phyloP scores from a whole-genome alignment of 306 rosid genomes.

The Quercus wislizeni region DNA sequence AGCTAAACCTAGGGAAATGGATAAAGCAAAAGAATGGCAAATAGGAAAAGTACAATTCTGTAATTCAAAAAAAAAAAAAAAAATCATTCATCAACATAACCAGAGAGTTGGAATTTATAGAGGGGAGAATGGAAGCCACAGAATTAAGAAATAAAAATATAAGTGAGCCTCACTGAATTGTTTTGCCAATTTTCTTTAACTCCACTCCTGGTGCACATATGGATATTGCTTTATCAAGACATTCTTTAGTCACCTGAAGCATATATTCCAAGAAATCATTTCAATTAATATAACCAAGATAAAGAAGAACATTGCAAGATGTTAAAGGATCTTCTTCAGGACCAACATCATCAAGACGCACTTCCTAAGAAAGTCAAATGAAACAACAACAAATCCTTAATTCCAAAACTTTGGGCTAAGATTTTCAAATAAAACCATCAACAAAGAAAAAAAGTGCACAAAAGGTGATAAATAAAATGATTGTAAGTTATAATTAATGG shows the following conservation, averaged over 20 bases:
- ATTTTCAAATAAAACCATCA: neutral
- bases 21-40: neutral
- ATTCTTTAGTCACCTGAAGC: conserved; percentile 74
- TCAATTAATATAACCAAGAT: conserved; percentile 16
- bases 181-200: conserved; percentile 72
- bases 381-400: neutral
- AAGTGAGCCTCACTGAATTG: conserved; percentile 69
- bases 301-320: conserved; percentile 2
- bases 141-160: conserved; percentile 2
- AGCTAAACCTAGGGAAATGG: neutral
- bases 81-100: neutral
- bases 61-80: neutral
- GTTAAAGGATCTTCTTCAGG: neutral
- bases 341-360: neutral
- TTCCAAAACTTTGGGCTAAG: neutral
- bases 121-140: conserved; percentile 6
- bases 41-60: neutral
- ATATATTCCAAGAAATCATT: conserved; percentile 18
- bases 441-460: neutral
- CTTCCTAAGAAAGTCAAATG: neutral
- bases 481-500: neutral
- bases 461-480: neutral
- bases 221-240: conserved; percentile 85
- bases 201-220: conserved; percentile 95
- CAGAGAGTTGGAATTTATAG: neutral